Conservation (phyloP, 2,329 filamentous ascomycete species). For the Knoxdaviesia proteae region DNA sequence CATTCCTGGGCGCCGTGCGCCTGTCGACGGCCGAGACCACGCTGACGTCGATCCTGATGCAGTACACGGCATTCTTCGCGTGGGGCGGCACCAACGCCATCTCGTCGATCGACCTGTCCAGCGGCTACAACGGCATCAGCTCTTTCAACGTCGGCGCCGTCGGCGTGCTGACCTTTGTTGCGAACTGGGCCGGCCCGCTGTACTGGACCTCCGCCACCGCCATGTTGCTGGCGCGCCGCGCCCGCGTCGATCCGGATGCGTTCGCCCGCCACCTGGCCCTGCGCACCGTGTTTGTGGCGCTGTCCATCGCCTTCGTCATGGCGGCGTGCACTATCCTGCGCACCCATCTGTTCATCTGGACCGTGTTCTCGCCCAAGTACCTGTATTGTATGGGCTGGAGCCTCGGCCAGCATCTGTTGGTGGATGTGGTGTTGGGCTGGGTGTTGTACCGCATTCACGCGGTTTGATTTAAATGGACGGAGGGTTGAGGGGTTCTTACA, state of each 20-base stretch:
- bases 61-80: slow-evolving; percentile 73
- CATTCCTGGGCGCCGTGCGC: slow-evolving; percentile 23
- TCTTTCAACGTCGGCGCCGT: slow-evolving; percentile 67
- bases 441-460: slow-evolving; percentile 28
- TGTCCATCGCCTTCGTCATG: slow-evolving; percentile 58
- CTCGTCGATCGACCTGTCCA: slow-evolving; percentile 83
- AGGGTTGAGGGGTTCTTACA: too few species aligned
- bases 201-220: slow-evolving; percentile 62
- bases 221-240: slow-evolving; percentile 27
- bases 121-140: slow-evolving; percentile 79
- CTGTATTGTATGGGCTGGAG: slow-evolving; percentile 83
- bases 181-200: slow-evolving; percentile 80
- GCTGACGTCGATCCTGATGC: slow-evolving; percentile 52
- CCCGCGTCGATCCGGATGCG: slow-evolving; percentile 10
- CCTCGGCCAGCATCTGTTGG: slow-evolving; percentile 54
- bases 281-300: slow-evolving; percentile 49
- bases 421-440: slow-evolving; percentile 46
- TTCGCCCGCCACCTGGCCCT: slow-evolving; percentile 34
- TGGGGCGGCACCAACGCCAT: slow-evolving; percentile 86
- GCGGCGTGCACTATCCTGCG: slow-evolving; percentile 63
- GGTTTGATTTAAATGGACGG: too few species aligned
- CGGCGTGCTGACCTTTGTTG: slow-evolving; percentile 61
- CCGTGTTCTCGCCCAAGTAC: slow-evolving; percentile 93
- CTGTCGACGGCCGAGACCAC: slow-evolving; percentile 39
- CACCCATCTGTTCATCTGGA: slow-evolving; percentile 95